phyloP scores from a whole-genome alignment of 2,329 filamentous ascomycete species.

The Fusarium sp. region DNA sequence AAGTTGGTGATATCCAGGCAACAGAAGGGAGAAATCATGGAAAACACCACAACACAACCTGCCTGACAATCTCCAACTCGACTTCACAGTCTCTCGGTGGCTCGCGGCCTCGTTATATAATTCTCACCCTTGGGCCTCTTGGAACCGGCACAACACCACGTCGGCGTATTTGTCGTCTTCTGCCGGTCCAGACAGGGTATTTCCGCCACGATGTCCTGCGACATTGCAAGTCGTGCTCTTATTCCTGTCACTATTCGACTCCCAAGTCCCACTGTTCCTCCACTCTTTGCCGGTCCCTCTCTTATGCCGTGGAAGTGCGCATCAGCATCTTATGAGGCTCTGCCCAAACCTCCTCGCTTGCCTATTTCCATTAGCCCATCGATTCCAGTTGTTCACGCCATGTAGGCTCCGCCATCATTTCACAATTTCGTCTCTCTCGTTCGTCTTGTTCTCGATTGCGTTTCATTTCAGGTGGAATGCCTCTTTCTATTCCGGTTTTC shows the following conservation, averaged over 20 bases:
- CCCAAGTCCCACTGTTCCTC: slow-evolving; percentile 25
- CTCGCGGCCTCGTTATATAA: slow-evolving; percentile 32
- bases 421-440: slow-evolving; percentile 6
- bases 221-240: slow-evolving; percentile 20
- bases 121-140: slow-evolving; percentile 1
- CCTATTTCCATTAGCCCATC: slow-evolving; percentile 40
- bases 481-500: slow-evolving; percentile 42
- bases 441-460: slow-evolving; percentile 5
- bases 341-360: slow-evolving; percentile 28
- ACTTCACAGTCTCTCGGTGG: not conserved
- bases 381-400: slow-evolving; percentile 35
- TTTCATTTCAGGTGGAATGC: slow-evolving; percentile 34
- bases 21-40: not conserved
- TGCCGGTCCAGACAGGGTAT: slow-evolving; percentile 33
- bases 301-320: slow-evolving; percentile 27
- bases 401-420: slow-evolving; percentile 27
- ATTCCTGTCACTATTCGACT: slow-evolving; percentile 19
- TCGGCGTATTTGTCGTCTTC: slow-evolving; percentile 31
- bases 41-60: slow-evolving; percentile 6
- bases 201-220: slow-evolving; percentile 33
- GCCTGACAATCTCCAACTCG: not conserved
- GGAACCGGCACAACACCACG: slow-evolving; percentile 14
- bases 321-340: slow-evolving; percentile 38
- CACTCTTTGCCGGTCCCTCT: slow-evolving; percentile 36
- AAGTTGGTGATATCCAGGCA: not conserved